phyloP scores from a whole-genome alignment of 169 alveolate genomes.

The Eimeria falciformis region DNA sequence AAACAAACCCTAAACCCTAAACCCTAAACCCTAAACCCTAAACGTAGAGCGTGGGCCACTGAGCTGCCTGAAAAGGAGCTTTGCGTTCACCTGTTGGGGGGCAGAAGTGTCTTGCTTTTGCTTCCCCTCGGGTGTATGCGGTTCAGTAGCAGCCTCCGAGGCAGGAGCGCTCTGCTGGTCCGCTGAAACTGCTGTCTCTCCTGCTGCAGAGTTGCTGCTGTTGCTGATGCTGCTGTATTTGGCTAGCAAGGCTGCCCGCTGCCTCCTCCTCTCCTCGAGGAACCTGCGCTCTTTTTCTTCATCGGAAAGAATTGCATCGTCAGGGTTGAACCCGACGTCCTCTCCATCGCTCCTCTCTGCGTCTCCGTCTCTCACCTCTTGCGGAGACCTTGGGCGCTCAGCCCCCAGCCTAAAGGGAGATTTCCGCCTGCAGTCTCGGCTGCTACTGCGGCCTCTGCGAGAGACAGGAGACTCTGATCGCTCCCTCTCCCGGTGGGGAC shows the following conservation, averaged over 20 bases:
- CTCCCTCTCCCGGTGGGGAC: neutral
- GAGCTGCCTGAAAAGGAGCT: too few relatives aligned
- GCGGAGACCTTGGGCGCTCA: neutral
- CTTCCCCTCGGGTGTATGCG: too few relatives aligned
- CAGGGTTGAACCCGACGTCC: neutral
- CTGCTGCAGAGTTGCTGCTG: constrained; percentile 41
- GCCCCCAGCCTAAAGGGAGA: neutral
- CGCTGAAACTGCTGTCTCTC: constrained; percentile 3
- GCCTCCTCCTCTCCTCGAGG: constrained; percentile 69
- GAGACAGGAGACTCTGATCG: too few relatives aligned
- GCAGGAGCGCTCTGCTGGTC: neutral
- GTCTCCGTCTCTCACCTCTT: neutral
- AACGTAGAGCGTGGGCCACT: neutral
- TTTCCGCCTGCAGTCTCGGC: neutral
- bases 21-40: constrained; percentile 3
- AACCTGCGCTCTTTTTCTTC: constrained; percentile 75
- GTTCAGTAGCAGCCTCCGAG: too few relatives aligned
- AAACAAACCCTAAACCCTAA: neutral
- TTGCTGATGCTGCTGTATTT: constrained; percentile 12
- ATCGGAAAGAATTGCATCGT: neutral
- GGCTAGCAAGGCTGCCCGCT: constrained; percentile 64
- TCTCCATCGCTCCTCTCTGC: constrained; percentile 20
- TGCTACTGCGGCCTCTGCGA: neutral
- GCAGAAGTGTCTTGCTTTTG: too few relatives aligned
- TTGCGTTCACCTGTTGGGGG: too few relatives aligned